These are phyloP conservation scores for Murraya paniculata DNA, from an alignment of 345 rosid species.

Conservation along the genomic window DNA sequence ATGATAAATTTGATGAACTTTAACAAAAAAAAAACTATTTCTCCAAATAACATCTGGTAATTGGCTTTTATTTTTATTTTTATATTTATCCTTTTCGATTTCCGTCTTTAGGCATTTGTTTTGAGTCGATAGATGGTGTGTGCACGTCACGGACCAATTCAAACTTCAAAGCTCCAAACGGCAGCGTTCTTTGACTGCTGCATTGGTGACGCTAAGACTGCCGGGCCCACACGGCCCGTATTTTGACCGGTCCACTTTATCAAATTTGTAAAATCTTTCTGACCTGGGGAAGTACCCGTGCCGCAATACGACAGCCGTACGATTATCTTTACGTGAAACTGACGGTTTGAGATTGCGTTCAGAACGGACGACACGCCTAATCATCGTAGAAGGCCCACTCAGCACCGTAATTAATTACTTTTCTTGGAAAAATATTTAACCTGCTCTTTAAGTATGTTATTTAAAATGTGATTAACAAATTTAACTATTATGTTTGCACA, in stretches of 20 bases:
- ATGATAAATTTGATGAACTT: no score
- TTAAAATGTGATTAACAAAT: no score
- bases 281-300: neutral
- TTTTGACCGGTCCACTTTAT: neutral
- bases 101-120: no score
- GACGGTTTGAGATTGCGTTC: neutral
- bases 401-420: neutral
- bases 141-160: neutral
- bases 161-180: neutral
- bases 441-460: neutral
- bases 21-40: no score
- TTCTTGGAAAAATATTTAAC: neutral
- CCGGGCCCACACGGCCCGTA: constrained; percentile 1
- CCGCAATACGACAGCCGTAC: neutral
- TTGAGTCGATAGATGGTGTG: neutral
- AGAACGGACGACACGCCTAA: neutral
- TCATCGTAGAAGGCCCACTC: neutral
- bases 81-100: neutral
- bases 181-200: neutral
- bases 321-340: neutral
- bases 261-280: neutral
- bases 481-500: no score
- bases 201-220: neutral
- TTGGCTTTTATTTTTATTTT: no score
- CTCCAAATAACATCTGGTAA: no score